A percentile compares a stretch with the other conserved stretches of the same genome.
These are phyloP conservation scores for Linnemannia zychae DNA, from an alignment of 192 early-diverging fungal species.

Conservation along the genomic window DNA sequence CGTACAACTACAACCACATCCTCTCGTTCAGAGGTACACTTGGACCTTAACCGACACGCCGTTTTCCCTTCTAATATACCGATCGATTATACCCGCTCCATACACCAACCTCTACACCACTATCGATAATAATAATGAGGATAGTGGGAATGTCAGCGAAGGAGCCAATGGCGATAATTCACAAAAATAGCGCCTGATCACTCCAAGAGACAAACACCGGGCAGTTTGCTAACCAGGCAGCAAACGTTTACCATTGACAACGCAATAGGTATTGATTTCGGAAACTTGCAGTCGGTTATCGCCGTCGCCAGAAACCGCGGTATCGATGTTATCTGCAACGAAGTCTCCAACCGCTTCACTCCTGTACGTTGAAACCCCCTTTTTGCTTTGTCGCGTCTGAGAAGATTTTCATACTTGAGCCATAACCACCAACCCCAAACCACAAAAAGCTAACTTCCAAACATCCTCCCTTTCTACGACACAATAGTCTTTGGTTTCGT, in stretches of 20 bases:
- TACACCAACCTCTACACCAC: not conserved
- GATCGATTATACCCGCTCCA: not conserved
- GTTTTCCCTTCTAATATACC: not conserved
- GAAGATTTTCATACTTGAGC: too few relatives aligned
- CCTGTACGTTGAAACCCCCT: conserved; percentile 73
- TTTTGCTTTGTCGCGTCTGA: not conserved
- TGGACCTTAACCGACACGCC: not conserved
- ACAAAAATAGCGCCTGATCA: too few relatives aligned
- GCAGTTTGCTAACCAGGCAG: not conserved
- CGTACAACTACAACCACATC: not conserved
- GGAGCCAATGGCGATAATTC: too few relatives aligned
- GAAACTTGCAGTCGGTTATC: conserved; percentile 95
- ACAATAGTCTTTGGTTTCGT: conserved; percentile 86
- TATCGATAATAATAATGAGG: too few relatives aligned
- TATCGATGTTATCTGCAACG: conserved; percentile 97
- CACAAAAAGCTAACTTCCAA: not conserved
- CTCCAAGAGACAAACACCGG: not conserved
- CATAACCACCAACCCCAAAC: too few relatives aligned
- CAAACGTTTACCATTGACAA: not conserved
- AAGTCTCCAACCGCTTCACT: conserved; percentile 96
- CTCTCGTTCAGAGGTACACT: not conserved
- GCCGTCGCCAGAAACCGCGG: conserved; percentile 98
- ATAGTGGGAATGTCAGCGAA: too few relatives aligned
- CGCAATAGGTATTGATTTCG: conserved; percentile 93
- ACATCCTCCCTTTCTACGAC: not conserved